Conservation (phyloP, 176 grass and related monocot species). For the Ensete ventricosum region DNA sequence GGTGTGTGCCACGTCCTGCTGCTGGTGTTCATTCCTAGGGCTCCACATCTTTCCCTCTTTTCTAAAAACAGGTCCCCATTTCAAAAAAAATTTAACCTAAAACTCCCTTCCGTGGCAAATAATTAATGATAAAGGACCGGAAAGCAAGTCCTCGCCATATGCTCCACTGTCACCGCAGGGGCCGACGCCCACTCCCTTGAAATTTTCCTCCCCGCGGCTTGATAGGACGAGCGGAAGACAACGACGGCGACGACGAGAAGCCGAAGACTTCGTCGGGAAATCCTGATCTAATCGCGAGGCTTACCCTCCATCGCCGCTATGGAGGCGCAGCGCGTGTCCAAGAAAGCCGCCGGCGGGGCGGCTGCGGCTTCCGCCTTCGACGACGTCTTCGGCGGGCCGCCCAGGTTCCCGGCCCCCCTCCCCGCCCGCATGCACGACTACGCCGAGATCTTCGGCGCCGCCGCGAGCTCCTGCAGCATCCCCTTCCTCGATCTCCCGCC, state of each 20-base stretch:
- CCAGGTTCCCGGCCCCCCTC: constrained; percentile 30
- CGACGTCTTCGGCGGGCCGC: constrained; percentile 74
- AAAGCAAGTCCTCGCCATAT: neutral
- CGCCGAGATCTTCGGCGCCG: constrained; percentile 71
- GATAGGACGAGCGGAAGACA: neutral
- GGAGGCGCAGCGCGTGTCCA: constrained; percentile 7
- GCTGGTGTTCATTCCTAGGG: no score
- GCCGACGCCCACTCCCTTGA: neutral
- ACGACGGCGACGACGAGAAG: neutral
- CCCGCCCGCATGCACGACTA: constrained; percentile 47
- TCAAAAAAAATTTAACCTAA: no score
- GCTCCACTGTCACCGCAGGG: neutral
- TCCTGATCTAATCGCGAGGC: neutral
- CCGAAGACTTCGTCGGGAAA: neutral
- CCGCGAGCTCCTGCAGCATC: constrained; percentile 67
- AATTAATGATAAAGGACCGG: neutral
- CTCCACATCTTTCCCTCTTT: no score
- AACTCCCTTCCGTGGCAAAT: no score
- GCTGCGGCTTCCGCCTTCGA: constrained; percentile 39
- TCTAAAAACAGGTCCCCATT: no score
- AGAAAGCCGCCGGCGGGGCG: neutral
- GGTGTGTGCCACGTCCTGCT: no score
- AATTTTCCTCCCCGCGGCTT: neutral
- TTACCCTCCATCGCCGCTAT: constrained; percentile 22
- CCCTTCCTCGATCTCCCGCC: constrained; percentile 80